Evolutionary conservation across 2,329 filamentous ascomycete species (phyloP).

Genomic region (Verticillium longisporum): DNA sequence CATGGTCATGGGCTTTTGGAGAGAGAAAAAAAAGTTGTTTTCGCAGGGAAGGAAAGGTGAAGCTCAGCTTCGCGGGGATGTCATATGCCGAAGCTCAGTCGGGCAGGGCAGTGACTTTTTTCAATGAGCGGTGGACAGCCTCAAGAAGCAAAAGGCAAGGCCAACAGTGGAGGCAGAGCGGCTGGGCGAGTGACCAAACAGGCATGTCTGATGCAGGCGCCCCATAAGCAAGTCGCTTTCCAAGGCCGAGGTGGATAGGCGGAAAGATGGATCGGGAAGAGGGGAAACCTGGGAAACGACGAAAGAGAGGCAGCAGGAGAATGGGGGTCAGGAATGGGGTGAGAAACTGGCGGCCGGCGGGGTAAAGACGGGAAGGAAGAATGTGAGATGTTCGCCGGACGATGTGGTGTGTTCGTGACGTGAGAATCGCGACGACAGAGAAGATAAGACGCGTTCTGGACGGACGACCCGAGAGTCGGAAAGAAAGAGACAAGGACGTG

Average conservation of each 20-base stretch:
- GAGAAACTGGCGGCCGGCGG: background rate
- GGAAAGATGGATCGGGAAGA: background rate
- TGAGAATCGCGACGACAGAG: background rate
- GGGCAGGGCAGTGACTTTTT: background rate
- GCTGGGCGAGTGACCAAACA: background rate
- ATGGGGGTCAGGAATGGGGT: slow-evolving; percentile 1
- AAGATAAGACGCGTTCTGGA: background rate
- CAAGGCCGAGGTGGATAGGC: background rate
- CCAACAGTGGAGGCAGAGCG: background rate
- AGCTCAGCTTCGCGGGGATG: background rate
- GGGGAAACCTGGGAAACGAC: slow-evolving; percentile 5
- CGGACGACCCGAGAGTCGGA: background rate
- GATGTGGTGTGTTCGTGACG: slow-evolving; percentile 13
- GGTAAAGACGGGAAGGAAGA: slow-evolving; percentile 3
- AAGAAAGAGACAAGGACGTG: background rate
- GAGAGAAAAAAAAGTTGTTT: background rate
- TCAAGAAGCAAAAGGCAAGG: background rate
- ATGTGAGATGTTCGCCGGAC: slow-evolving; percentile 12
- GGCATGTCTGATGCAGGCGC: slow-evolving; percentile 9
- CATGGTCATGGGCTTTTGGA: background rate
- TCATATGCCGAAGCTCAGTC: background rate
- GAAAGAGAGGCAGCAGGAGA: slow-evolving; percentile 2
- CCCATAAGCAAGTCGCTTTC: slow-evolving; percentile 5
- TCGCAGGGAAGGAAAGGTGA: background rate
- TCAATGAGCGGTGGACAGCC: background rate